phyloP scores from a whole-genome alignment of 306 rosid genomes.

The Alnus glutinosa region DNA sequence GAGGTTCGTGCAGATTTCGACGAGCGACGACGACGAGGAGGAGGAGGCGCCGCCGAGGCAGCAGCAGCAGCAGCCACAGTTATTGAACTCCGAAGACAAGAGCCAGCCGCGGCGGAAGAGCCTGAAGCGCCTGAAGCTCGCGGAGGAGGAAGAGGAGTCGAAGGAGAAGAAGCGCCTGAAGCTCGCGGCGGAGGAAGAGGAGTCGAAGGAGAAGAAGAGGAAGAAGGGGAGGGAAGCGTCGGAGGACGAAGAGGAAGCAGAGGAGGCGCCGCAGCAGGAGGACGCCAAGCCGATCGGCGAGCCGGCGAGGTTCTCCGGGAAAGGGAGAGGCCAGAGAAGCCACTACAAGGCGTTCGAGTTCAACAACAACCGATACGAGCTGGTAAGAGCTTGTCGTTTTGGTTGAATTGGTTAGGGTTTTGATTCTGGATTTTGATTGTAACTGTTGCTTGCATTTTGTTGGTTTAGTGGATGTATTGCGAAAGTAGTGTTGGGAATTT shows the following conservation, averaged over 20 bases:
- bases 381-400: conserved; percentile 41
- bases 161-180: conserved; percentile 30
- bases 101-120: conserved; percentile 18
- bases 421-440: conserved; percentile 5
- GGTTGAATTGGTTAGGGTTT: conserved; percentile 3
- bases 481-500: conserved; percentile 4
- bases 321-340: conserved; percentile 63
- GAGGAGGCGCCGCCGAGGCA: conserved; percentile 46
- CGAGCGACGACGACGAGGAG: conserved; percentile 88
- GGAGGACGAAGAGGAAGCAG: conserved; percentile 26
- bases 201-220: not conserved
- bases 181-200: conserved; percentile 38
- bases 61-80: conserved; percentile 15
- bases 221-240: conserved; percentile 1
- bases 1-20: conserved; percentile 64
- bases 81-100: conserved; percentile 22
- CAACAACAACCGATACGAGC: conserved; percentile 69
- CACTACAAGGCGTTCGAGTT: conserved; percentile 74
- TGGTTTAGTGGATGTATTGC: no score
- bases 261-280: conserved; percentile 48
- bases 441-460: no score
- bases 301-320: conserved; percentile 61
- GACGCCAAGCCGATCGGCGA: conserved; percentile 85
- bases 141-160: conserved; percentile 31
- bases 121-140: conserved; percentile 35